phyloP scores from a whole-genome alignment of 2,329 filamentous ascomycete species.

The Xylariaceae sp. region DNA sequence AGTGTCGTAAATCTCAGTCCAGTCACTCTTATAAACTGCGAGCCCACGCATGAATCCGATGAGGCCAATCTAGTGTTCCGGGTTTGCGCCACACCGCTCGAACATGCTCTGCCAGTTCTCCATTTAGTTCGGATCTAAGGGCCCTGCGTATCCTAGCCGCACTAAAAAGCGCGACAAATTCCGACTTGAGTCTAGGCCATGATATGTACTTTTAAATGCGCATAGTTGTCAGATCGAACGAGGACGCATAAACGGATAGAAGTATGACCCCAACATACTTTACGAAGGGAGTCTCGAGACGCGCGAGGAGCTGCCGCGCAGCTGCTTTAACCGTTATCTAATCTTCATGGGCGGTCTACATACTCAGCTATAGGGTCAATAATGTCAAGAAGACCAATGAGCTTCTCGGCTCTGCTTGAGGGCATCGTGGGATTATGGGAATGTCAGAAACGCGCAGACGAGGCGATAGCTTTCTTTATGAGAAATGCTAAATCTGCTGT shows the following conservation, averaged over 20 bases:
- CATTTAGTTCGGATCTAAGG: conserved; percentile 39
- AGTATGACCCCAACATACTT: too few relatives aligned
- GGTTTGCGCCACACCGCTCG: conserved; percentile 40
- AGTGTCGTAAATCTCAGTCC: conserved; percentile 44
- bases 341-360: neutral
- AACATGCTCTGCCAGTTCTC: conserved; percentile 44
- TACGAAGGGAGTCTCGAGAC: conserved; percentile 25
- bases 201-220: conserved; percentile 37
- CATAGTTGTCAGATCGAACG: neutral
- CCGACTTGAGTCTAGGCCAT: conserved; percentile 36
- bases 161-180: conserved; percentile 45
- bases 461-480: neutral
- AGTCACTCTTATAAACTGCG: conserved; percentile 43
- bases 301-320: conserved; percentile 15
- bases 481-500: too few relatives aligned
- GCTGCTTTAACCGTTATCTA: conserved; percentile 7
- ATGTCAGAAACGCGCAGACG: neutral
- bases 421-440: neutral
- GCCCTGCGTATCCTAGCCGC: conserved; percentile 44
- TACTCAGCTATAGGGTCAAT: neutral
- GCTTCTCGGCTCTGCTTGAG: conserved; percentile 1
- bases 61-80: conserved; percentile 41
- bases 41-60: conserved; percentile 46
- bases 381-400: conserved; percentile 11
- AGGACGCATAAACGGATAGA: neutral